phyloP scores from a whole-genome alignment of 2,329 filamentous ascomycete genomes.

The Trichoderma arundinaceum region DNA sequence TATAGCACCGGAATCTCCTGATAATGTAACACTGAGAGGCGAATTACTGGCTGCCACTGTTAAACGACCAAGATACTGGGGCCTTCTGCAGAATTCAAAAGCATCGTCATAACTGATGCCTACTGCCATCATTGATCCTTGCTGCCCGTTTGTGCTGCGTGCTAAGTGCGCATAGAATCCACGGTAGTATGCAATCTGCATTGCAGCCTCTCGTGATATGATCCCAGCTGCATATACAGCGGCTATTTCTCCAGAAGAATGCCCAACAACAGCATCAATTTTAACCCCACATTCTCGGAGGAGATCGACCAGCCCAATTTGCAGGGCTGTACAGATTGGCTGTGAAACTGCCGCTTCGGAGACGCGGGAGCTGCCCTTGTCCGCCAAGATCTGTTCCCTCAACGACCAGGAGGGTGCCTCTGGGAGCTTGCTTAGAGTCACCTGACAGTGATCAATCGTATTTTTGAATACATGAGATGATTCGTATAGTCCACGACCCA shows the following conservation, averaged over 20 bases:
- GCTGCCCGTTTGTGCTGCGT: constrained; percentile 28
- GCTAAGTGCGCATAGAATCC: neutral
- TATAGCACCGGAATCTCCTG: constrained; percentile 9
- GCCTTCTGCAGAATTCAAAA: neutral
- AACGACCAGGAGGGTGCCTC: constrained; percentile 3
- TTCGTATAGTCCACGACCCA: neutral
- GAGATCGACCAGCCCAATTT: constrained; percentile 36
- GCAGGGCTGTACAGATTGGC: constrained; percentile 35
- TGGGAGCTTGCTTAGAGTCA: neutral
- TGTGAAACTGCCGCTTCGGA: constrained; percentile 36
- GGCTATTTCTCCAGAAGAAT: constrained; percentile 41
- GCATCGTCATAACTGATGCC: constrained; percentile 31
- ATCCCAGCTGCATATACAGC: constrained; percentile 43
- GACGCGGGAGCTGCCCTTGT: neutral
- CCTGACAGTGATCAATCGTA: neutral
- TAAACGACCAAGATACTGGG: neutral
- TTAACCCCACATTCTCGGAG: constrained; percentile 22
- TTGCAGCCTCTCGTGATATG: neutral
- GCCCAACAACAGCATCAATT: constrained; percentile 35
- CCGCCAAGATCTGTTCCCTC: neutral
- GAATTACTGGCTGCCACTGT: constrained; percentile 6
- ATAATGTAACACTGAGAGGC: neutral
- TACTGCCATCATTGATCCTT: constrained; percentile 36
- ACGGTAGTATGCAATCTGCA: constrained; percentile 39
- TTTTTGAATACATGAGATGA: neutral